A percentile compares a stretch with the other conserved stretches of the same genome.
These are phyloP conservation scores for Ceriops zippeliana DNA, from an alignment of 345 rosid species.

Conservation along the genomic window DNA sequence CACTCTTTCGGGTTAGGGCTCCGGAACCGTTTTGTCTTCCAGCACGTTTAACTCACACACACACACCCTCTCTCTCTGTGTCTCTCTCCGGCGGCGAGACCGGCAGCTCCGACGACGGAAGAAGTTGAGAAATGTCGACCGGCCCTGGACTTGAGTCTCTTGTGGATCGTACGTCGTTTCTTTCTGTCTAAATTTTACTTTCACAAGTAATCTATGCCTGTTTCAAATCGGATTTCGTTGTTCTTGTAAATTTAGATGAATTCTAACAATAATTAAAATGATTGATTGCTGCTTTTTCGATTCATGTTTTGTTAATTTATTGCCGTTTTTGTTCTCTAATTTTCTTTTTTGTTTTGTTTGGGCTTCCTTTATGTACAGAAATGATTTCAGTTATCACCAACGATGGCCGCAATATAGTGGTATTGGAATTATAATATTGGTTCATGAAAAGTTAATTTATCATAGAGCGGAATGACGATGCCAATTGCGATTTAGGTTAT, in stretches of 20 bases:
- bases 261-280: no score
- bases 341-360: neutral
- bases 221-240: neutral
- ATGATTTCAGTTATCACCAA: slow-evolving; percentile 74
- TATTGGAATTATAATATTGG: slow-evolving; percentile 13
- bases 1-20: no score
- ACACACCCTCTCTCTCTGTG: no score
- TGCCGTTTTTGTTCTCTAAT: neutral
- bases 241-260: no score
- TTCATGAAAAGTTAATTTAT: no score
- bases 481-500: neutral
- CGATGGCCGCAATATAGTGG: slow-evolving; percentile 94
- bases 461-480: no score
- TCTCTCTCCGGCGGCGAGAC: no score
- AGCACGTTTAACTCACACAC: no score
- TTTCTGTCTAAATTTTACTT: neutral
- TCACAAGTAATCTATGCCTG: neutral
- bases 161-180: slow-evolving; percentile 58
- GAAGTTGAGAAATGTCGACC: slow-evolving; percentile 39
- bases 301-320: neutral
- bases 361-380: slow-evolving; percentile 38
- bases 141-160: slow-evolving; percentile 78
- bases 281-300: no score
- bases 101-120: no score
- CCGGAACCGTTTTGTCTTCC: no score